These are phyloP conservation scores for Inga leiocalycina DNA, from an alignment of 306 rosid species.

Conservation along the genomic window DNA sequence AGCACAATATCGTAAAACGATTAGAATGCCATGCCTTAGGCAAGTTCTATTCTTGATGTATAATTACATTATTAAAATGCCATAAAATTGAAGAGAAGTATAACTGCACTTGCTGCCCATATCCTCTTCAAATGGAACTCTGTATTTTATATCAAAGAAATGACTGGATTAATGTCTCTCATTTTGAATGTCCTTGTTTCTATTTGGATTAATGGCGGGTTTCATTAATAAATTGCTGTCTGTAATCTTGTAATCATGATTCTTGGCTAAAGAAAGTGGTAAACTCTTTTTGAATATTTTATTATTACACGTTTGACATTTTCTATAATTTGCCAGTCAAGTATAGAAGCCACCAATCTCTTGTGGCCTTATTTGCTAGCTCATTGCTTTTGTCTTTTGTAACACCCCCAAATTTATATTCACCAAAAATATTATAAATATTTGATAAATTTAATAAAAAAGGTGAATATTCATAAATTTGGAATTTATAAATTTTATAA, in stretches of 20 bases:
- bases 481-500: too few species aligned
- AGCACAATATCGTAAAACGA: neutral
- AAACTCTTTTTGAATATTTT: neutral
- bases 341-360: neutral
- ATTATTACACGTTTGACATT: neutral
- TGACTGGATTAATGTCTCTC: neutral
- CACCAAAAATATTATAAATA: too few species aligned
- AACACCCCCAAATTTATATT: too few species aligned
- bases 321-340: neutral
- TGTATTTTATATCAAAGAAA: neutral
- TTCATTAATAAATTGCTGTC: neutral
- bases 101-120: neutral
- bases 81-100: constrained; percentile 1
- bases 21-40: neutral
- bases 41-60: neutral
- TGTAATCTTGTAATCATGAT: neutral
- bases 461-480: too few species aligned
- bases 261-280: neutral
- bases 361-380: constrained; percentile 7
- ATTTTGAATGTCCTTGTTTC: neutral
- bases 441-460: too few species aligned
- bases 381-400: neutral
- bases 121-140: neutral
- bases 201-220: neutral
- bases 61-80: neutral